Evolutionary conservation across 2,329 filamentous ascomycete species (phyloP).

Genomic region (Trichophyton equinum): DNA sequence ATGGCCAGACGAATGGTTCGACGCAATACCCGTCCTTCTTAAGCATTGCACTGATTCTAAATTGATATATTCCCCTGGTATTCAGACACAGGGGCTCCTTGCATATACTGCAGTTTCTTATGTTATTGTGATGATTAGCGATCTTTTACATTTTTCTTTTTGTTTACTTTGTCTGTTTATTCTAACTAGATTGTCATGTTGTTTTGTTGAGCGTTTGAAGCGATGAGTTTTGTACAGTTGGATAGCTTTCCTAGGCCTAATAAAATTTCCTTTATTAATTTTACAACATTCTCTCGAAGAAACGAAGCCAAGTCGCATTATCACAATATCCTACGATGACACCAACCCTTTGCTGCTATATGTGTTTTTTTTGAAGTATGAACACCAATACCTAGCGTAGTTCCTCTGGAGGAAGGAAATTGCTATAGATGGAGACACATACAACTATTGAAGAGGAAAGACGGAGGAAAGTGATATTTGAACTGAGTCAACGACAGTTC

Average conservation of each 20-base stretch:
- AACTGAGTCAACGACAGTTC: no score
- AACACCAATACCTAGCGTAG: no score
- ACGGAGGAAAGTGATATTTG: no score
- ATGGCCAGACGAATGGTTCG: conserved; percentile 11
- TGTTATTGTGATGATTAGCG: not conserved
- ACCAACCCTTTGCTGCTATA: no score
- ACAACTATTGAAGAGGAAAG: no score
- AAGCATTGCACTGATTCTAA: not conserved
- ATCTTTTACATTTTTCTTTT: not conserved
- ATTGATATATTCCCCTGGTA: not conserved
- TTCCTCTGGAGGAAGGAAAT: no score
- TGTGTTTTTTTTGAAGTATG: no score
- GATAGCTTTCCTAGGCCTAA: not conserved
- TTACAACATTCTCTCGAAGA: not conserved
- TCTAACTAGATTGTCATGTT: not conserved
- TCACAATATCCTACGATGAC: not conserved
- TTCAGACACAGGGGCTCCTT: not conserved
- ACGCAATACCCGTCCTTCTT: conserved; percentile 14
- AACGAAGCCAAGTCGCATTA: no score
- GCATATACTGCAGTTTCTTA: not conserved
- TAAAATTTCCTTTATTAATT: not conserved
- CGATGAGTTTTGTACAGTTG: not conserved
- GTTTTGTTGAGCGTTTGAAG: not conserved
- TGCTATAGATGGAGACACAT: no score
- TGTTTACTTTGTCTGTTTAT: not conserved